Evolutionary conservation across 306 rosid species (phyloP), one percentile per base, ranked within the genome.

Genomic region (Rosa rugosa): DNA sequence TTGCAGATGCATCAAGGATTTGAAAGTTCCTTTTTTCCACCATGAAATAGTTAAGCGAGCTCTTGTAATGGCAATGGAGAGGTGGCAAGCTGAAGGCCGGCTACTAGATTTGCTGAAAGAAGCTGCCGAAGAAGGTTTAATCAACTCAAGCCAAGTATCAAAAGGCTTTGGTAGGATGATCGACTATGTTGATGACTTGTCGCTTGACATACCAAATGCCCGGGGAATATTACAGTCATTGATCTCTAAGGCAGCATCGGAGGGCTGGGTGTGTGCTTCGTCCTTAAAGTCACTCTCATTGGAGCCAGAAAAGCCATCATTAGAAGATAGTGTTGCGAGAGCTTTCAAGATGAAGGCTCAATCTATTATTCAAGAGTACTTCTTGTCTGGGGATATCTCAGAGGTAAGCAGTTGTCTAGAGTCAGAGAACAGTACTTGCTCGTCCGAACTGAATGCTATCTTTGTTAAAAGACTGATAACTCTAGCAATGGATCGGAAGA

Each of bases 21-120:
- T 91, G 82, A 89, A 91, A 79, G 91, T 91, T 77, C 90, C 96
- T 4, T 91, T 91, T 53, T 91, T 87, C 79, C 89, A 91, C 62
- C 93, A 91, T 11, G 96, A 91, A 68, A 85, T 89, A 70, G 90
- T 89, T 75, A 91, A 91, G 63, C 56, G 91, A 4, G 93, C 89
- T 77, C 92, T 90, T 68, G 86, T 87, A 79, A 91, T 91, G 92
- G 89, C 91, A n/a, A 91, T 91, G 90, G 95, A 91, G 83, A 86
- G 74, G 79, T 81, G 77, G 0, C 85, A 87, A 82, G 92, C 88
- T 7, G 96, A 91, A 88, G 81, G 77, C 5, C 90, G 60, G 0
- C 85, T 91, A 18, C 79, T 91, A 69, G 85, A 87, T 81, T 78
- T 91, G 40, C 76, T 91, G 83, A 89, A 84, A 75, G 96, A 81